These are phyloP conservation scores for Craterostigma plantagineum DNA, from an alignment of 257 asterid genomes.

Conservation along the genomic window DNA sequence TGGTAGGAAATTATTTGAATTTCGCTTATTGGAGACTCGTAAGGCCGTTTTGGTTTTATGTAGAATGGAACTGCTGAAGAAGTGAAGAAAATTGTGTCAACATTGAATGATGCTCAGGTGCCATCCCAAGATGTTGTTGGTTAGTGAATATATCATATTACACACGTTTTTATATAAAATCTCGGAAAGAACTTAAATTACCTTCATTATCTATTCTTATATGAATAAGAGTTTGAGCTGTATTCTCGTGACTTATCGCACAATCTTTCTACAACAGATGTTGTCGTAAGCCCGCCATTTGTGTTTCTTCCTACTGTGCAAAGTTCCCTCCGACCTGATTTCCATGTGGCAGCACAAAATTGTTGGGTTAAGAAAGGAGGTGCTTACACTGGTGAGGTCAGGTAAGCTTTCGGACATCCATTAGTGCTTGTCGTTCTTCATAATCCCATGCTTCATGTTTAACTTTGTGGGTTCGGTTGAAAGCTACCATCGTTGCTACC, in stretches of 20 bases:
- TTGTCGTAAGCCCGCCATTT: conserved; percentile 90
- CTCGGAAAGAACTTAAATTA: not conserved
- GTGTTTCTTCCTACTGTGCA: conserved; percentile 72
- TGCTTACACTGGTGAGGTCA: conserved; percentile 93
- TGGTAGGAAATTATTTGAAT: too few relatives aligned
- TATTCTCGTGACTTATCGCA: not conserved
- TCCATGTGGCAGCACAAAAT: conserved; percentile 93
- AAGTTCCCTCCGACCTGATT: conserved; percentile 47
- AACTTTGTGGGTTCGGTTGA: not conserved
- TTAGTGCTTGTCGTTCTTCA: too few relatives aligned
- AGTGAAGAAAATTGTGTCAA: conserved; percentile 71
- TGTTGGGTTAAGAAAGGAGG: conserved; percentile 99
- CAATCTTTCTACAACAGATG: conserved; percentile 40
- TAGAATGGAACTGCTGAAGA: conserved; percentile 86
- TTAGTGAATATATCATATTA: conserved; percentile 34
- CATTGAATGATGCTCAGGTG: conserved; percentile 66
- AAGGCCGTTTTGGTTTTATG: conserved; percentile 2
- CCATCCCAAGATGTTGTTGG: conserved; percentile 90
- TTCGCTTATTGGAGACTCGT: too few relatives aligned
- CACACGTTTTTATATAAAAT: too few relatives aligned
- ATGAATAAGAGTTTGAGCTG: not conserved
- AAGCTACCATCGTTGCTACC: not conserved
- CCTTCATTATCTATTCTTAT: not conserved
- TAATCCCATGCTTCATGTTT: not conserved
- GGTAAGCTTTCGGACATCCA: conserved; percentile 37